Percentiles rank a stretch among this genome's conserved stretches.
Conservation (phyloP, 192 early-diverging fungal species). For the Coemansia sp. region DNA sequence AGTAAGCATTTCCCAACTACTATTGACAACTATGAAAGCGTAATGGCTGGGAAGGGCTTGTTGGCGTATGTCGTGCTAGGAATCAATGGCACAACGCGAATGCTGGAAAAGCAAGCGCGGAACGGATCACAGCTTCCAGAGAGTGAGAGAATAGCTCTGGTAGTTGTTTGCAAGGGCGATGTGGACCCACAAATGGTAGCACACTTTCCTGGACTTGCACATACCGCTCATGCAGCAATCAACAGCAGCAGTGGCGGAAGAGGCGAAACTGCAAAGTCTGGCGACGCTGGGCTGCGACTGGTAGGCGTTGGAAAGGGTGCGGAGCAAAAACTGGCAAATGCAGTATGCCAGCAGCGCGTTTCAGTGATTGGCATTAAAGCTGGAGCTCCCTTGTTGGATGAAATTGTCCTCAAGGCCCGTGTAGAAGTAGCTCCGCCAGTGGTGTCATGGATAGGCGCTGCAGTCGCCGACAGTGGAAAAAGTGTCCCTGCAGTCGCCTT, state of each 20-base stretch:
- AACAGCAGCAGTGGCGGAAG: background rate
- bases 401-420: constrained; percentile 28
- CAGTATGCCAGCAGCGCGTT: constrained; percentile 31
- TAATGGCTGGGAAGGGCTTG: constrained; percentile 10
- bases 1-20: background rate
- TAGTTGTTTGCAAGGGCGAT: constrained; percentile 44
- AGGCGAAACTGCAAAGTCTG: background rate
- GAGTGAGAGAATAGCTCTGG: constrained; percentile 21
- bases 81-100: constrained; percentile 47
- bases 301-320: constrained; percentile 31
- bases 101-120: constrained; percentile 38
- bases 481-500: background rate
- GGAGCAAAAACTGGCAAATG: constrained; percentile 29
- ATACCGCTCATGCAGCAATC: constrained; percentile 22
- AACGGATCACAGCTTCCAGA: background rate
- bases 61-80: constrained; percentile 36
- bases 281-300: constrained; percentile 23
- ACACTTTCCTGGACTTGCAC: constrained; percentile 44
- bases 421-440: constrained; percentile 13
- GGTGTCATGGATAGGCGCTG: constrained; percentile 41
- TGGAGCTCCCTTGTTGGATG: constrained; percentile 27
- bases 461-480: background rate
- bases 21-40: background rate
- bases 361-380: constrained; percentile 46
- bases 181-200: constrained; percentile 42